These are phyloP conservation scores for Microcyclospora pomicola DNA, from an alignment of 2,329 filamentous ascomycete species.

Conservation along the genomic window DNA sequence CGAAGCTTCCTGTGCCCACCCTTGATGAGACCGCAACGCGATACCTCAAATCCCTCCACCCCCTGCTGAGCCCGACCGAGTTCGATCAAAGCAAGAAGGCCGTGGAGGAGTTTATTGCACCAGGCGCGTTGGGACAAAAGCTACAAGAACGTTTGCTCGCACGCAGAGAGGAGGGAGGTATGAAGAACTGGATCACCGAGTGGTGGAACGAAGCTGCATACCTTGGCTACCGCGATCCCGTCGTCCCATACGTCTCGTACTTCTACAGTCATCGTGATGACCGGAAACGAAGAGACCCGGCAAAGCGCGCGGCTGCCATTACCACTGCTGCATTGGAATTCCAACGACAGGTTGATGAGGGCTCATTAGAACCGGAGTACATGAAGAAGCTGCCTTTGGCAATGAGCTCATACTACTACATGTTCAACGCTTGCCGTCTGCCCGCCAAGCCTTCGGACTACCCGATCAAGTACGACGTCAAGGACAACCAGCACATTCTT, in stretches of 20 bases:
- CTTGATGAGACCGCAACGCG: constrained; percentile 69
- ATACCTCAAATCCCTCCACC: constrained; percentile 68
- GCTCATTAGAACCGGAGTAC: constrained; percentile 86
- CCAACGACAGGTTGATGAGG: constrained; percentile 77
- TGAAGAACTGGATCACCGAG: constrained; percentile 89
- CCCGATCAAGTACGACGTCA: constrained; percentile 62
- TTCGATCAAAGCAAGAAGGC: constrained; percentile 63
- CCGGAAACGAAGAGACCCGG: constrained; percentile 69
- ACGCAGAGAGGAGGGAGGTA: constrained; percentile 61
- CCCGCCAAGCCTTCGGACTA: constrained; percentile 71
- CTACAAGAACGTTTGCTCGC: constrained; percentile 81
- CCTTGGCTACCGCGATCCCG: constrained; percentile 82
- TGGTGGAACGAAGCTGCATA: constrained; percentile 98
- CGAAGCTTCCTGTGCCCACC: constrained; percentile 62
- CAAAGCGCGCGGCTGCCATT: constrained; percentile 85
- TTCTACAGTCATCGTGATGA: constrained; percentile 98
- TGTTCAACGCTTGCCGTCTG: constrained; percentile 91
- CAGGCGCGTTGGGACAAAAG: constrained; percentile 67
- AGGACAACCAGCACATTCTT: constrained; percentile 73
- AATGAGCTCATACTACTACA: constrained; percentile 97
- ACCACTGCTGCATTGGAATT: constrained; percentile 78
- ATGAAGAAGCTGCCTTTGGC: constrained; percentile 96
- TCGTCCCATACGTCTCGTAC: constrained; percentile 97
- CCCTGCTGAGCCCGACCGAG: constrained; percentile 55
- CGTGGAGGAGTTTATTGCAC: constrained; percentile 75